These are phyloP conservation scores for Wickerhamiella qilinensis DNA, from an alignment of 805 yeast genomes.

Conservation along the genomic window DNA sequence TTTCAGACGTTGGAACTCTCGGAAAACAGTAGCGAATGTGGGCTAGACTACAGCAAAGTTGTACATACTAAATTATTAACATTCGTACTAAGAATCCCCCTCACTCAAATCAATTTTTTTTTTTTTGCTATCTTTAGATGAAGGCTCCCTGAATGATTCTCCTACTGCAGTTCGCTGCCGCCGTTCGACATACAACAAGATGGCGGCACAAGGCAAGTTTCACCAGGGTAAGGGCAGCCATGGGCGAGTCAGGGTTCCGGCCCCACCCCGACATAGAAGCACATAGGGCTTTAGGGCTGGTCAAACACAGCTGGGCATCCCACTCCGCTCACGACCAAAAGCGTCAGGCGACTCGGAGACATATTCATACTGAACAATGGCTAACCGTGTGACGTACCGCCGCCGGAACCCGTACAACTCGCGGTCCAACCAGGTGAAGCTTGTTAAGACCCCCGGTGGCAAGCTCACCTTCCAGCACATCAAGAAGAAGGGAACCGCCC, in stretches of 20 bases:
- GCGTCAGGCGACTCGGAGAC: not conserved
- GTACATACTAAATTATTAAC: not conserved
- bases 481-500: slow-evolving; percentile 73
- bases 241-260: no score
- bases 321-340: not conserved
- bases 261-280: no score
- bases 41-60: not conserved
- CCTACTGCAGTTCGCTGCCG: no score
- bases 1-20: slow-evolving; percentile 3
- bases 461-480: slow-evolving; percentile 95
- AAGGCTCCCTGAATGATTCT: no score
- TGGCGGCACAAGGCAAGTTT: no score
- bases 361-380: slow-evolving; percentile 48
- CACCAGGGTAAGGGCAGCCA: no score
- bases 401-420: slow-evolving; percentile 99
- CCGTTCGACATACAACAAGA: no score
- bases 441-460: slow-evolving; percentile 99
- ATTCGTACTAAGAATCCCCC: no score
- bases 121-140: no score
- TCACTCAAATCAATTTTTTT: no score
- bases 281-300: not conserved
- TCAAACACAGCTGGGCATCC: not conserved
- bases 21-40: not conserved
- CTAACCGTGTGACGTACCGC: slow-evolving; percentile 98
- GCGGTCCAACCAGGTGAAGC: slow-evolving; percentile 98